These are phyloP conservation scores for Butyriboletus appendiculatus DNA, from an alignment of 1,284 basidiomycete species.

Conservation along the genomic window DNA sequence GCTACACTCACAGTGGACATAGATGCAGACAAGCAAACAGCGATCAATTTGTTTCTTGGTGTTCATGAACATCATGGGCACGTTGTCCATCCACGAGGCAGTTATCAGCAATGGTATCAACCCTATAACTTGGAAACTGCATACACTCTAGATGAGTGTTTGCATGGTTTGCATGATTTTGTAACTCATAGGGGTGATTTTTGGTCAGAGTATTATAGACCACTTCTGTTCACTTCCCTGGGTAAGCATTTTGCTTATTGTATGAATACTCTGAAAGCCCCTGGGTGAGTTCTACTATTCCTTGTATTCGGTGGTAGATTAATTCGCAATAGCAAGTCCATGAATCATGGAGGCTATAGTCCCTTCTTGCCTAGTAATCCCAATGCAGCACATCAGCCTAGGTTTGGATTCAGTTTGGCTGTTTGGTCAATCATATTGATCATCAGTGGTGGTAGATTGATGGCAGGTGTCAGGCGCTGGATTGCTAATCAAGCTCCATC, in stretches of 20 bases:
- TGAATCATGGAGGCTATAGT: conserved; percentile 65
- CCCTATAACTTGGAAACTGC: conserved; percentile 66
- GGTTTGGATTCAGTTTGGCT: conserved; percentile 11
- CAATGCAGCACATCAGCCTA: conserved; percentile 26
- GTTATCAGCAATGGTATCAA: conserved; percentile 84
- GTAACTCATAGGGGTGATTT: conserved; percentile 67
- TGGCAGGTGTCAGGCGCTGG: conserved; percentile 74
- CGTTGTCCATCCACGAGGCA: conserved; percentile 50
- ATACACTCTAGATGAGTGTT: conserved; percentile 59
- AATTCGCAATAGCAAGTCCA: conserved; percentile 55
- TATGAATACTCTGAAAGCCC: conserved; percentile 84
- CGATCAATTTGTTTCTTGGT: conserved; percentile 97
- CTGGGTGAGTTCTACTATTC: conserved; percentile 53
- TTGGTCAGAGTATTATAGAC: conserved; percentile 92
- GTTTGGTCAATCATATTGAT: not conserved
- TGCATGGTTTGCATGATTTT: conserved; percentile 55
- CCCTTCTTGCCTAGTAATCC: conserved; percentile 67
- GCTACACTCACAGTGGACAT: not conserved
- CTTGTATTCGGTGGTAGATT: not conserved
- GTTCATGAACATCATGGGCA: conserved; percentile 60
- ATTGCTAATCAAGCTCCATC: conserved; percentile 55
- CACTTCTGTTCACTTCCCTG: conserved; percentile 77
- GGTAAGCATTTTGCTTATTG: conserved; percentile 85
- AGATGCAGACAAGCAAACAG: conserved; percentile 98
- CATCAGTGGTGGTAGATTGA: conserved; percentile 46